These are phyloP conservation scores for Aspergillus novofumigatus DNA, from an alignment of 2,329 filamentous ascomycete species.

Conservation along the genomic window DNA sequence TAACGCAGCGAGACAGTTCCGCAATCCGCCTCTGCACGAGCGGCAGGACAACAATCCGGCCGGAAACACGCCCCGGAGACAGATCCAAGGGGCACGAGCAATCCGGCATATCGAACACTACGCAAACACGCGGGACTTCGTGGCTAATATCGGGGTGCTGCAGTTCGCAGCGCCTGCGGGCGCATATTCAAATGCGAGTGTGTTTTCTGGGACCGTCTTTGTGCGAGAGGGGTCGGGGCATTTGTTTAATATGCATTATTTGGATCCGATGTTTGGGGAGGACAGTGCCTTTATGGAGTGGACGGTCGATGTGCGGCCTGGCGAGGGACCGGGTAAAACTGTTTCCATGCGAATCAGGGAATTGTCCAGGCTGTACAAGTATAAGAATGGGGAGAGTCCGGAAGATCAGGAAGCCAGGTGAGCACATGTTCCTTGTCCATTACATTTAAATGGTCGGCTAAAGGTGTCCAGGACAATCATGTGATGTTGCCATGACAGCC, in stretches of 20 bases:
- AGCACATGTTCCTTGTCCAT: constrained; percentile 10
- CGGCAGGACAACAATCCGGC: neutral
- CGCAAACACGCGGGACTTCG: constrained; percentile 1
- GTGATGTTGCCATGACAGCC: too few species aligned
- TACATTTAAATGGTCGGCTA: too few species aligned
- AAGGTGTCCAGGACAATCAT: too few species aligned
- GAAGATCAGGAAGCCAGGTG: constrained; percentile 19
- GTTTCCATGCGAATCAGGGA: neutral
- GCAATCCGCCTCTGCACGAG: neutral
- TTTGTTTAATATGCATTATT: constrained; percentile 4
- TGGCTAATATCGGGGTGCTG: constrained; percentile 3
- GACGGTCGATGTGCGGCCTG: neutral
- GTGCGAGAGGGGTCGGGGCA: neutral
- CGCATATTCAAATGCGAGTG: neutral
- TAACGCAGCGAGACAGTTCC: neutral
- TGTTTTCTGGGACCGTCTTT: neutral
- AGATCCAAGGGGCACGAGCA: neutral
- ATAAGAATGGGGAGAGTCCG: neutral
- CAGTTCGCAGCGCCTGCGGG: neutral
- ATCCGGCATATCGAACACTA: constrained; percentile 5
- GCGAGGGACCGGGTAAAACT: neutral
- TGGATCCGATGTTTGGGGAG: constrained; percentile 4
- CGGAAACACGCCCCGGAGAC: neutral
- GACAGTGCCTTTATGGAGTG: neutral
- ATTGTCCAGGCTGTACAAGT: neutral